Conservation (phyloP, 768 basidiomycete genomes). For the Baorangia bicolor region DNA sequence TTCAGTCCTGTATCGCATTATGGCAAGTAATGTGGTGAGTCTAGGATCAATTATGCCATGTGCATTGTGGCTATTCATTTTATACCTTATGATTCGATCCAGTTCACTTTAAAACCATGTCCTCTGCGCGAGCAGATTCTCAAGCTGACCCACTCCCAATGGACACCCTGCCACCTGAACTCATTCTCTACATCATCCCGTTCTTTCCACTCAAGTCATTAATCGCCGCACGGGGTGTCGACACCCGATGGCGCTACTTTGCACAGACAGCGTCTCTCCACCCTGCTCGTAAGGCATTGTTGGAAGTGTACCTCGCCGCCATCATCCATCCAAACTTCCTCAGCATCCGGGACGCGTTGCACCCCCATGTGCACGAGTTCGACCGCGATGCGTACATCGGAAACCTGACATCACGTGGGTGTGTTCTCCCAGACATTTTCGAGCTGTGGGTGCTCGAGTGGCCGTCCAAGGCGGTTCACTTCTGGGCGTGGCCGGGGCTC, state of each 20-base stretch:
- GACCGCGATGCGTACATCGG: neutral
- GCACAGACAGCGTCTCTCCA: neutral
- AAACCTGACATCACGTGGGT: neutral
- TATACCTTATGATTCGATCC: neutral
- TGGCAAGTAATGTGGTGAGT: neutral
- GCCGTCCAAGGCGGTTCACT: no score
- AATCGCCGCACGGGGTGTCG: neutral
- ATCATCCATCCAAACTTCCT: neutral
- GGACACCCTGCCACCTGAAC: no score
- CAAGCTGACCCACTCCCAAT: no score
- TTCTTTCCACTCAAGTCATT: neutral
- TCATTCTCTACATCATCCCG: neutral
- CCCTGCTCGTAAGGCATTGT: neutral
- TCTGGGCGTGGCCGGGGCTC: no score
- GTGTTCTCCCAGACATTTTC: no score
- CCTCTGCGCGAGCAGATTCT: neutral
- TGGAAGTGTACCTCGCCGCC: no score
- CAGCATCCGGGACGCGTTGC: neutral
- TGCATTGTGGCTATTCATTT: no score
- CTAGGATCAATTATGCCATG: neutral
- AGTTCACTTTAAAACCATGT: neutral
- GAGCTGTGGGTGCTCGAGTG: no score
- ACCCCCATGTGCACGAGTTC: no score
- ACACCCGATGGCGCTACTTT: neutral
- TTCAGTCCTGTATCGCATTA: neutral